phyloP scores from a whole-genome alignment of 2,329 filamentous ascomycete species.

The Byssochlamys sp. region DNA sequence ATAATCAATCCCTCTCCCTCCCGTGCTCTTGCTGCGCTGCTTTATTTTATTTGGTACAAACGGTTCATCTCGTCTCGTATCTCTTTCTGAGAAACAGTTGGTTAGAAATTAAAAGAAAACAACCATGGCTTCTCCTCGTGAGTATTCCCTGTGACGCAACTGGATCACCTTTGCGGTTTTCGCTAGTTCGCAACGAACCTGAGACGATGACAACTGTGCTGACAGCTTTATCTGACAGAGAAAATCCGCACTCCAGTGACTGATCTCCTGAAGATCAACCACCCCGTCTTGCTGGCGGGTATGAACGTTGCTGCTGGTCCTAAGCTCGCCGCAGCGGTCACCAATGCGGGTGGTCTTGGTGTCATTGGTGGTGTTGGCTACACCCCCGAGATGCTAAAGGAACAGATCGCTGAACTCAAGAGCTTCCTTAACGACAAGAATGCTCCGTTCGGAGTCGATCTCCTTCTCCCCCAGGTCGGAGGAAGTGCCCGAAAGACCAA shows the following conservation, averaged over 20 bases:
- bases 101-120: not conserved
- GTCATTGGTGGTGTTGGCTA: slow-evolving; percentile 88
- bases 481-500: slow-evolving; percentile 93
- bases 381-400: slow-evolving; percentile 90
- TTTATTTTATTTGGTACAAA: slow-evolving; percentile 1
- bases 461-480: slow-evolving; percentile 87
- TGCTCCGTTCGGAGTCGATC: slow-evolving; percentile 87
- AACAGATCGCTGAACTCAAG: slow-evolving; percentile 93
- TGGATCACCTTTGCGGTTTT: not conserved
- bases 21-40: slow-evolving; percentile 2
- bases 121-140: slow-evolving; percentile 71
- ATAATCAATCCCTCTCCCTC: slow-evolving; percentile 8
- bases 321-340: slow-evolving; percentile 90
- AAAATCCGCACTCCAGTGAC: slow-evolving; percentile 84
- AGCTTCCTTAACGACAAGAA: slow-evolving; percentile 78
- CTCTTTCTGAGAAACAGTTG: not conserved
- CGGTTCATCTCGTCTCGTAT: not conserved
- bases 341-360: slow-evolving; percentile 90
- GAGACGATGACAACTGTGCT: not conserved
- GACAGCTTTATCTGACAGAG: slow-evolving; percentile 43
- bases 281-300: slow-evolving; percentile 87
- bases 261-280: slow-evolving; percentile 95
- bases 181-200: slow-evolving; percentile 10
- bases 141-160: slow-evolving; percentile 26
- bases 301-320: slow-evolving; percentile 99